A percentile compares a stretch with the other conserved stretches of the same genome.
Conservation (phyloP, 768 basidiomycete genomes). For the Naematelia aurantialba region DNA sequence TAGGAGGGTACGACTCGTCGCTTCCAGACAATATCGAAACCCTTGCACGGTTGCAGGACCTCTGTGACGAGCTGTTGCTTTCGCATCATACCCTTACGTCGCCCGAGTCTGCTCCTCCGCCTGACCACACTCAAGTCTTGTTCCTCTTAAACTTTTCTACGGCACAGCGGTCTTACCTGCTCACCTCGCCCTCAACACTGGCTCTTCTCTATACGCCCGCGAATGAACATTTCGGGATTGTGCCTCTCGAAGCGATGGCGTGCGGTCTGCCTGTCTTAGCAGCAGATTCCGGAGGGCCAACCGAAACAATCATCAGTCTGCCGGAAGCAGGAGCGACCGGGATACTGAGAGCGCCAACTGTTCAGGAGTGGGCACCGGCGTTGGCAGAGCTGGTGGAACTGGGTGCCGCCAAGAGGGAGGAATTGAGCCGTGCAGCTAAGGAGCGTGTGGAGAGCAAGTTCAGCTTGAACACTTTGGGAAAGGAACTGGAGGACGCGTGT, state of each 20-base stretch:
- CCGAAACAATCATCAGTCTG: constrained; percentile 69
- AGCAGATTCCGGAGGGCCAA: constrained; percentile 78
- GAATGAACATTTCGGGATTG: constrained; percentile 97
- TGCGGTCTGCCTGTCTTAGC: constrained; percentile 87
- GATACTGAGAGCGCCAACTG: constrained; percentile 65
- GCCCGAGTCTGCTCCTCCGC: constrained; percentile 27
- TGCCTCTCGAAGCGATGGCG: constrained; percentile 89
- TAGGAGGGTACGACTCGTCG: constrained; percentile 60
- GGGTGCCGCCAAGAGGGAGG: constrained; percentile 52
- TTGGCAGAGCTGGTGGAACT: constrained; percentile 58
- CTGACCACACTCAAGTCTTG: constrained; percentile 59
- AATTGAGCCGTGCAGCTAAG: constrained; percentile 60
- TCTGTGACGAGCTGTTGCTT: constrained; percentile 59
- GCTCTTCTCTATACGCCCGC: constrained; percentile 86
- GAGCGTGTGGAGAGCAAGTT: constrained; percentile 65
- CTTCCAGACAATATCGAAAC: constrained; percentile 75
- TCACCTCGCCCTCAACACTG: constrained; percentile 63
- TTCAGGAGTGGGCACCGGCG: constrained; percentile 67
- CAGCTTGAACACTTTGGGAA: constrained; percentile 59
- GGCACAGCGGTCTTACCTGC: constrained; percentile 73
- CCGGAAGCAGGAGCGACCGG: constrained; percentile 61
- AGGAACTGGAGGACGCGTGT: constrained; percentile 44
- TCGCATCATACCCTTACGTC: constrained; percentile 46
- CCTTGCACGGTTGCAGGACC: constrained; percentile 60
- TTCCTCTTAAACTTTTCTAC: constrained; percentile 92